Base-by-base conservation (phyloP, 495 filamentous ascomycete species). In the Aspergillus nanangensis region DNA sequence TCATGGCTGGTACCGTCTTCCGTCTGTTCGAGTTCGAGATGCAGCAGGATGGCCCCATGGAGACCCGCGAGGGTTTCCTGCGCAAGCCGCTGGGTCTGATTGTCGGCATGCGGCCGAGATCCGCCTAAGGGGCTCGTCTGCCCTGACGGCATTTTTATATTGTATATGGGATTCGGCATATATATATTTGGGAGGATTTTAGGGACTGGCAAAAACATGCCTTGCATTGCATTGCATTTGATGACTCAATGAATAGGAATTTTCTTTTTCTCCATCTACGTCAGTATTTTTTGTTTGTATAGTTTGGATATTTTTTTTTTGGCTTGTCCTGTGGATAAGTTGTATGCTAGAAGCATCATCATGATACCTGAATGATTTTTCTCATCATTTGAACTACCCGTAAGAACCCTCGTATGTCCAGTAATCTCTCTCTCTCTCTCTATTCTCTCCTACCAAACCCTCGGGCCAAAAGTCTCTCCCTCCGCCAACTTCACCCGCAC, bases 31-130 rank as follows among this genome's bases (percentile, higher is more conserved):
- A 88, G 21, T 90, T 92, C 56, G 72, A 79, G 53, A 60, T 92
- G 34, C 63, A 82, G 53, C 86, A 93, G 71, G 60, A 68, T 3
- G 77, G 78, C 3, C 67, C 65, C 21, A 77, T 94, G 82, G 76
- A 88, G 62, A 93, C 87, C 0, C 70, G 83, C 34, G 90, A 96
- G 71, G 90, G 90, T 0, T 96, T 96, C 67, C 69, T 96, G 68
- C 75, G 90, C 59, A 96, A 96, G 78, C 90, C 90, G 10, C 55
- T 95, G 39, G 83, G 77, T 14, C 67, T 91, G 65, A 63, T 76
- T 45, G 83, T 95, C 48, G 90, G 83, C 25, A 72, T 95, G 63
- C 76, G 74, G 44, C 18, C 1, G 37, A 18, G 33, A 8, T 1
- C 15, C 20, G 5, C 5, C 33, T 2, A 17, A 18, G 10, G 7